Evolutionary conservation across 2,329 filamentous ascomycete genomes (phyloP), one percentile per base, ranked within the genome.

Genomic region (Ceratocystis destructans): DNA sequence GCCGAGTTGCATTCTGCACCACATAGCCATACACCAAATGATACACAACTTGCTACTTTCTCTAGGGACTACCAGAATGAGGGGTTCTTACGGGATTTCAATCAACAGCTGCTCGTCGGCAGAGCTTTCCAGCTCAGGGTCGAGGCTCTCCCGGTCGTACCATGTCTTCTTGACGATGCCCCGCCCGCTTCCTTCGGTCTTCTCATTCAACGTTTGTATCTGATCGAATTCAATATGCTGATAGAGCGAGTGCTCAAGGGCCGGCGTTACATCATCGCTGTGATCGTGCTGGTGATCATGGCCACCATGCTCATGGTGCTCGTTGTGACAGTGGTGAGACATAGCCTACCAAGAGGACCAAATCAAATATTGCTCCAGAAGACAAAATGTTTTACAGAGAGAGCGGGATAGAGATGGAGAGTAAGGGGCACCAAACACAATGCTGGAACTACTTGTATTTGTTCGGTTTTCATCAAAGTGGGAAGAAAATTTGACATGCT

Each of bases 91-190:
- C 88, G 94, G 94, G 46, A 97, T 83, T 69, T 87, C 87, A 81
- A 99, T 90, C 66, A 99, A 78, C n/a, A 99, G 76, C 78, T 99
- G 91, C 78, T 96, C 91, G 74, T 97, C 94, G 0, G 87, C 86
- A 73, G 95, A 89, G 73, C 90, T 96, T 72, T 82, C 83, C 37
- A 99, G 81, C 76, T 95, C 88, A 0, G 91, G 90, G 71, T 84
- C 78, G 2, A 81, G 75, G 17, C 84, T 76, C 68, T 96, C 75
- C 66, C 94, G 81, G 76, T 97, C 87, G 5, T 83, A 82, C 92
- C 92, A 99, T 66, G 91, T 90, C 80, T 99, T 99, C 77, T 90
- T 86, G 45, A 95, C 84, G 37, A 97, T 82, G 1, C 83, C 83
- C 70, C 83, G 83, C 20, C 92, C 94, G 0, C 86, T 82, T 68